These are phyloP conservation scores for Cydonia oblonga DNA, from an alignment of 331 rosid species.

Conservation along the genomic window DNA sequence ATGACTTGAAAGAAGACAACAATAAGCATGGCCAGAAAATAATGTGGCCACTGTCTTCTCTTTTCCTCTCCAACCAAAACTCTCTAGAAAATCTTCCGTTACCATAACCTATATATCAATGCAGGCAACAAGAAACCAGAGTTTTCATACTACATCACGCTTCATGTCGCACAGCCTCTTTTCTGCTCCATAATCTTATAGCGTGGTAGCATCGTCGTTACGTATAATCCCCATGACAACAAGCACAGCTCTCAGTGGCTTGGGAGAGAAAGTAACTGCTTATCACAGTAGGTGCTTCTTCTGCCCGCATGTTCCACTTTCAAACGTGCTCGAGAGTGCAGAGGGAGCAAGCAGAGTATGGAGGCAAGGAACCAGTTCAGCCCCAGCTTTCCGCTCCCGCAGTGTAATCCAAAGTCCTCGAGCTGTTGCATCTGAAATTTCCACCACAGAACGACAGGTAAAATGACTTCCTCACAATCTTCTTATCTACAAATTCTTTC, in stretches of 20 bases:
- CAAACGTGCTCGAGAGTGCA: constrained; percentile 2
- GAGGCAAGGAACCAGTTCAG: background rate
- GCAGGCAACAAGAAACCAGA: background rate
- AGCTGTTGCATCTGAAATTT: constrained; percentile 17
- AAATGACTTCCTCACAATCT: background rate
- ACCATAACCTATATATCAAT: background rate
- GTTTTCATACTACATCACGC: background rate
- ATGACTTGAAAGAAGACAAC: background rate
- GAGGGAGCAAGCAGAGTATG: constrained; percentile 22
- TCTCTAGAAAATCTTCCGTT: constrained; percentile 4
- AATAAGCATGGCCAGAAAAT: constrained; percentile 2
- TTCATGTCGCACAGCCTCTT: background rate
- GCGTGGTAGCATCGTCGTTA: too few relatives aligned
- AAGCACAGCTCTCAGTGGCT: constrained; percentile 13
- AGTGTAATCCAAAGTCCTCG: background rate
- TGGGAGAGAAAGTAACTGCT: constrained; percentile 13
- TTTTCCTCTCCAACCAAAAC: constrained; percentile 2
- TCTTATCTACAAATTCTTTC: background rate
- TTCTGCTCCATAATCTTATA: background rate
- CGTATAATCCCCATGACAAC: constrained; percentile 13
- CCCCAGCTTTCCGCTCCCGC: constrained; percentile 2
- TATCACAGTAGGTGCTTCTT: constrained; percentile 19
- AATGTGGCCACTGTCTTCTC: background rate
- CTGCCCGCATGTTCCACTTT: constrained; percentile 3
- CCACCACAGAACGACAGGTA: constrained; percentile 39